These are phyloP conservation scores for Myriangium duriaei DNA, from an alignment of 2,329 filamentous ascomycete species.

Conservation along the genomic window DNA sequence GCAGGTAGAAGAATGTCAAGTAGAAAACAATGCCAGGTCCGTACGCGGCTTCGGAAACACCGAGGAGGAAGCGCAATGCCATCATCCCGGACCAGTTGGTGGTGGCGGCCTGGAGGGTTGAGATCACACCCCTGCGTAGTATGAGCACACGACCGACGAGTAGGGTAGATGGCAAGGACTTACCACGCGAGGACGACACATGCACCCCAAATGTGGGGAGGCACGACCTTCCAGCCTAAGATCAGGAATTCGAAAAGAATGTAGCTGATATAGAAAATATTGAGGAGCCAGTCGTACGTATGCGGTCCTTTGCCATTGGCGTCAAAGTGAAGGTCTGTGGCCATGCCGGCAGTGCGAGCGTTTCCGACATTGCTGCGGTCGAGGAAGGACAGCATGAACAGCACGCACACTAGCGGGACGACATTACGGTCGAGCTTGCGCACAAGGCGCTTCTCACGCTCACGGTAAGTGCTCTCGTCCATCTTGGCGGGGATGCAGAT, in stretches of 20 bases:
- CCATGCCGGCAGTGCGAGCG: constrained; percentile 48
- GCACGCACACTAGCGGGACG: constrained; percentile 65
- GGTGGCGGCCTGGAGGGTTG: constrained; percentile 27
- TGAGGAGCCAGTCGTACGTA: constrained; percentile 51
- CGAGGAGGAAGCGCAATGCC: constrained; percentile 39
- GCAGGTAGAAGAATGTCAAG: constrained; percentile 47
- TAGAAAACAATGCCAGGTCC: constrained; percentile 38
- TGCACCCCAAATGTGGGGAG: constrained; percentile 22
- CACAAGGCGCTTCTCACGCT: constrained; percentile 15
- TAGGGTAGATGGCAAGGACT: neutral
- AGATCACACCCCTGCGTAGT: constrained; percentile 28
- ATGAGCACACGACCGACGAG: neutral
- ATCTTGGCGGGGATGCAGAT: neutral
- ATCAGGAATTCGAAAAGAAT: constrained; percentile 57
- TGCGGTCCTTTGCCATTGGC: constrained; percentile 25
- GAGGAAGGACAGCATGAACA: constrained; percentile 77
- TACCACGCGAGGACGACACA: constrained; percentile 13
- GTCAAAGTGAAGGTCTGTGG: constrained; percentile 38
- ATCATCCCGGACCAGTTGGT: constrained; percentile 32
- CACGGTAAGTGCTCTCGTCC: neutral
- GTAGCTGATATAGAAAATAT: constrained; percentile 52
- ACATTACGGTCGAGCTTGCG: constrained; percentile 65
- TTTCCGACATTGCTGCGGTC: constrained; percentile 56
- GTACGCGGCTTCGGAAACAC: constrained; percentile 39
- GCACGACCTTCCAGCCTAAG: constrained; percentile 23